Percentiles rank a stretch among this genome's conserved stretches.
phyloP scores from a whole-genome alignment of 345 rosid genomes.

The Eucalyptus sp. region DNA sequence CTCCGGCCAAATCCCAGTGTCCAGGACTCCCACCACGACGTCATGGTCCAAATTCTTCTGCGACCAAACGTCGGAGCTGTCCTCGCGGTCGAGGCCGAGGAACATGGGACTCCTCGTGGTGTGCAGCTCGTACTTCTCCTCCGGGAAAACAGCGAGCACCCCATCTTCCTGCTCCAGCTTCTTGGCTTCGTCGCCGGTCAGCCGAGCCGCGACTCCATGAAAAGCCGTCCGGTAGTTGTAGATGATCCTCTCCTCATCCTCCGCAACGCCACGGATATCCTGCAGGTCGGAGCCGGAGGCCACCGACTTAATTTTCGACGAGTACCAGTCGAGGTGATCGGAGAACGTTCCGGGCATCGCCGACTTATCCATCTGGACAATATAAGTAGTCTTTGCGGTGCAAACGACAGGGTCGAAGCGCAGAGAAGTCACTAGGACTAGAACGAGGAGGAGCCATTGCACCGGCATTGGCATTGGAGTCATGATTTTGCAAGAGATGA shows the following conservation, averaged over 20 bases:
- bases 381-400: conserved; percentile 45
- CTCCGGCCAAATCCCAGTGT: conserved; percentile 84
- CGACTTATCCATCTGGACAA: conserved; percentile 78
- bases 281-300: background rate
- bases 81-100: conserved; percentile 47
- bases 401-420: conserved; percentile 15
- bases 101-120: conserved; percentile 71
- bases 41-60: conserved; percentile 41
- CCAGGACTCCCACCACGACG: conserved; percentile 65
- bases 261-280: conserved; percentile 7
- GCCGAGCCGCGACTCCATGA: conserved; percentile 56
- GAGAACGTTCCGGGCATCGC: conserved; percentile 61
- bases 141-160: conserved; percentile 44
- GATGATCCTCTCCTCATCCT: conserved; percentile 35
- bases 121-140: conserved; percentile 49
- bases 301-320: conserved; percentile 47
- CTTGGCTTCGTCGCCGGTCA: conserved; percentile 44
- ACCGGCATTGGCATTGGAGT: background rate
- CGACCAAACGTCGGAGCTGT: conserved; percentile 32
- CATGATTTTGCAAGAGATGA: background rate
- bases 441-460: conserved; percentile 15
- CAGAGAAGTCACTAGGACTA: conserved; percentile 12
- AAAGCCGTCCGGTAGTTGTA: conserved; percentile 56
- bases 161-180: conserved; percentile 43
- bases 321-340: conserved; percentile 63